Evolutionary conservation across 768 basidiomycete genomes (phyloP), one percentile per base, ranked within the genome.

Genomic region (Calocybe cyanea): DNA sequence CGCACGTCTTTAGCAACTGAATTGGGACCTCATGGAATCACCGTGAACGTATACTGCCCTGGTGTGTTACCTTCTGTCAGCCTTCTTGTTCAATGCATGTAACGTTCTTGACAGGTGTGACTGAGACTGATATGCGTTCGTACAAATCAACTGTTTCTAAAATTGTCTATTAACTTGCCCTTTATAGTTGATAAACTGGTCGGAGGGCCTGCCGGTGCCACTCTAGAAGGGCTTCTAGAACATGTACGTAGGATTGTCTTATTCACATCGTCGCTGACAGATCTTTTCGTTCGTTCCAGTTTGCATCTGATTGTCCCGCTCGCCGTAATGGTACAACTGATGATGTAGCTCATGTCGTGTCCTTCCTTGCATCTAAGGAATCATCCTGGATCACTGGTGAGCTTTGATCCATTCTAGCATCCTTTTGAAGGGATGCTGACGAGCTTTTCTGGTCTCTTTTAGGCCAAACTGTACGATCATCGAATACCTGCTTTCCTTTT

Each of bases 331-430:
- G 57, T 2, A 46, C 56, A 7, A 57, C 64, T 1, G 61, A 60
- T 10, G 62, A 71, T 14, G 46, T 72, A 4, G 69, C 70, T 19
- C 55, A 59, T 11, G 24, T 67, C 10, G 69, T 72, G 1, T 68
- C 67, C 1, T 71, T 64, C 42, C 57, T 71, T 2, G 62, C 60
- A 9, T 69, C 67, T 5, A 60, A 63, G 45, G 64, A 67, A 20
- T 59, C 66, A 0, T 51, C 52, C 34, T 67, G 62, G 25, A 58
- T 71, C 11, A 68, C 68, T 0, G 69, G 69, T 58, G 17, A 28
- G 58, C 25, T 6, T 28, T 11, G 11, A 6, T 28, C 25, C 25
- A 28, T 28, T 6, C 25, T 11, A 6, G 25, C 25, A 5, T 5
- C 11, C 25, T 28, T 28, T 11, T 11, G 6, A 28, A 28, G n/a